Conservation (phyloP, 106 monocot genomes). For the Gastrodia elata region DNA sequence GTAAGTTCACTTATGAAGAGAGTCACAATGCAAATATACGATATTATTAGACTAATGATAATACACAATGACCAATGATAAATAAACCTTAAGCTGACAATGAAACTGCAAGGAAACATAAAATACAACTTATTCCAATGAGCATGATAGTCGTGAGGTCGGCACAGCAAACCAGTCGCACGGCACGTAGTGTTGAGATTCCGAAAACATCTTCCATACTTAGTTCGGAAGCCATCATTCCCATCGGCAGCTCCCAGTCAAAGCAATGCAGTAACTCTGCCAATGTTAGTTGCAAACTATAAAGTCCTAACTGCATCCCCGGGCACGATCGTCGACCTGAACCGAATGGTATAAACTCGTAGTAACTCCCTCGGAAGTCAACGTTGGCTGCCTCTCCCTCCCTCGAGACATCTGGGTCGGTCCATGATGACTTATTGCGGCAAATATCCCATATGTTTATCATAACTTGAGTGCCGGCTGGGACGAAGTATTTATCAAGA, state of each 20-base stretch:
- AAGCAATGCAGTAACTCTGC: slow-evolving; percentile 37
- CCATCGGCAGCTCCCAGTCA: slow-evolving; percentile 30
- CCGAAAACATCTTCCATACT: slow-evolving; percentile 44
- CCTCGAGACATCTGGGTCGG: slow-evolving; percentile 26
- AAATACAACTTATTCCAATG: too few species aligned
- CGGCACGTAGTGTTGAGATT: slow-evolving; percentile 23
- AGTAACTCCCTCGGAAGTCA: slow-evolving; percentile 37
- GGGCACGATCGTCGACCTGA: slow-evolving; percentile 43
- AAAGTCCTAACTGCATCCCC: slow-evolving; percentile 37
- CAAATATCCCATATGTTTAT: slow-evolving; percentile 49
- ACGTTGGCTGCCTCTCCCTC: slow-evolving; percentile 9
- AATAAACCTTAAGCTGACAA: too few species aligned
- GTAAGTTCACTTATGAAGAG: too few species aligned
- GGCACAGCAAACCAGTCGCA: slow-evolving; percentile 27
- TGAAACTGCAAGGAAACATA: too few species aligned
- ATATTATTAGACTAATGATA: too few species aligned
- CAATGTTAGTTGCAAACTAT: slow-evolving; percentile 23
- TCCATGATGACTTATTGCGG: slow-evolving; percentile 31
- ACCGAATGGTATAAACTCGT: slow-evolving; percentile 49
- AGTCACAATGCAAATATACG: too few species aligned
- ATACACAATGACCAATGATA: too few species aligned
- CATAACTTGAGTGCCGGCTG: slow-evolving; percentile 33
- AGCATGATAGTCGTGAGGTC: slow-evolving; percentile 6
- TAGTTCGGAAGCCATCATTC: slow-evolving; percentile 27
- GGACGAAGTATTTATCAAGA: slow-evolving; percentile 27